Evolutionary conservation across 345 rosid species (phyloP).

Genomic region (Corymbia maculata): DNA sequence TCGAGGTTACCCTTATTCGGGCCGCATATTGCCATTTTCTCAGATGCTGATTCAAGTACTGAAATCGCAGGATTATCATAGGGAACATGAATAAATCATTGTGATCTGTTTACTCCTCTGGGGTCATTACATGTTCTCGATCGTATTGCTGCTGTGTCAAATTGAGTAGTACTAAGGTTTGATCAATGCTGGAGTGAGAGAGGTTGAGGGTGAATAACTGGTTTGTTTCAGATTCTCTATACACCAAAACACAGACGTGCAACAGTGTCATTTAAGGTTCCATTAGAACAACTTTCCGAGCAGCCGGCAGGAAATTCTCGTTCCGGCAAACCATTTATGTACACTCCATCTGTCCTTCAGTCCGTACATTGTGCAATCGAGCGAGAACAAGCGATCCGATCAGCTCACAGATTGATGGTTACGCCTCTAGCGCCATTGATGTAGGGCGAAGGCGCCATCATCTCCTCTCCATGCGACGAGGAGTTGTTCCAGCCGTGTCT

Average conservation of each 20-base stretch:
- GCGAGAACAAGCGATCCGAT: background rate
- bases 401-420: conserved; percentile 47
- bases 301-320: background rate
- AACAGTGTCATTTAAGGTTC: background rate
- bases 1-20: background rate
- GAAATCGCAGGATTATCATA: background rate
- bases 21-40: background rate
- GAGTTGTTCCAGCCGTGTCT: conserved; percentile 10
- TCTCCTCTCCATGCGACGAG: conserved; percentile 14
- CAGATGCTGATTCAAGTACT: background rate
- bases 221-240: background rate
- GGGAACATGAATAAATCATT: background rate
- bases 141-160: background rate
- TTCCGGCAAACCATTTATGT: background rate
- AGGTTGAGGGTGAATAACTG: background rate
- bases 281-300: background rate
- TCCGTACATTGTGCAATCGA: background rate
- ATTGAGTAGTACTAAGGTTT: background rate
- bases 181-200: background rate
- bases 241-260: background rate
- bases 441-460: conserved; percentile 30
- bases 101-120: background rate
- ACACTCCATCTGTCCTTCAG: background rate
- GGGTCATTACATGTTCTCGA: background rate
- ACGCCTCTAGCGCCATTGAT: conserved; percentile 65